These are phyloP conservation scores for Akanthomyces uredinophilus DNA, from an alignment of 2,329 filamentous ascomycete genomes.

Conservation along the genomic window DNA sequence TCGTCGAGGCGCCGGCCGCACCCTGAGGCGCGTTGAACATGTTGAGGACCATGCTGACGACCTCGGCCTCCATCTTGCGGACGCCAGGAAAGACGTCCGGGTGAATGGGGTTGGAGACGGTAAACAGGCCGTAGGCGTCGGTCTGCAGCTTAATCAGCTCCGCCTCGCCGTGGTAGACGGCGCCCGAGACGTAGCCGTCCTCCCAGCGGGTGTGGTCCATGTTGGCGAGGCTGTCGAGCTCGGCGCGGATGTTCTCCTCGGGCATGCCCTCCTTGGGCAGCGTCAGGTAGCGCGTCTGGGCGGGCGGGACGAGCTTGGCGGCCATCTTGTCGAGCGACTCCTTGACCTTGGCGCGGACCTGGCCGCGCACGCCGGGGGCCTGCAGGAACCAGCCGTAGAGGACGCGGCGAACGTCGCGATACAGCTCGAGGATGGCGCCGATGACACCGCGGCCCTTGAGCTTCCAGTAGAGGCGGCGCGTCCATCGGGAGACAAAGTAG, in stretches of 20 bases:
- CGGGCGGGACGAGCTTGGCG: slow-evolving; percentile 72
- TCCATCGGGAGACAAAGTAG: slow-evolving; percentile 79
- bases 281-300: slow-evolving; percentile 65
- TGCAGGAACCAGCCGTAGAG: slow-evolving; percentile 82
- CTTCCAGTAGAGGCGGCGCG: slow-evolving; percentile 74
- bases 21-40: slow-evolving; percentile 87
- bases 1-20: slow-evolving; percentile 82
- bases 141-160: slow-evolving; percentile 79
- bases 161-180: slow-evolving; percentile 91
- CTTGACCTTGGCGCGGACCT: slow-evolving; percentile 79
- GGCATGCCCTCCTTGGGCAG: slow-evolving; percentile 82
- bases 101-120: slow-evolving; percentile 93
- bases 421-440: slow-evolving; percentile 71
- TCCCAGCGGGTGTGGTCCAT: slow-evolving; percentile 98
- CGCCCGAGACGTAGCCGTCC: slow-evolving; percentile 88
- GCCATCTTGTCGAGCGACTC: slow-evolving; percentile 78
- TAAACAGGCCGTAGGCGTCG: slow-evolving; percentile 90
- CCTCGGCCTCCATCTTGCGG: slow-evolving; percentile 97
- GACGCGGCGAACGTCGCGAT: slow-evolving; percentile 63
- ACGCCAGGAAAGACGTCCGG: slow-evolving; percentile 98
- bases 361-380: slow-evolving; percentile 76
- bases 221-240: slow-evolving; percentile 70
- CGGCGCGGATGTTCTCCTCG: slow-evolving; percentile 70
- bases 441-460: slow-evolving; percentile 83
- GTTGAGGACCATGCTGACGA: slow-evolving; percentile 89